Evolutionary conservation across 768 basidiomycete genomes (phyloP), one percentile per base, ranked within the genome.

Genomic region (Pleurotus sapidus): DNA sequence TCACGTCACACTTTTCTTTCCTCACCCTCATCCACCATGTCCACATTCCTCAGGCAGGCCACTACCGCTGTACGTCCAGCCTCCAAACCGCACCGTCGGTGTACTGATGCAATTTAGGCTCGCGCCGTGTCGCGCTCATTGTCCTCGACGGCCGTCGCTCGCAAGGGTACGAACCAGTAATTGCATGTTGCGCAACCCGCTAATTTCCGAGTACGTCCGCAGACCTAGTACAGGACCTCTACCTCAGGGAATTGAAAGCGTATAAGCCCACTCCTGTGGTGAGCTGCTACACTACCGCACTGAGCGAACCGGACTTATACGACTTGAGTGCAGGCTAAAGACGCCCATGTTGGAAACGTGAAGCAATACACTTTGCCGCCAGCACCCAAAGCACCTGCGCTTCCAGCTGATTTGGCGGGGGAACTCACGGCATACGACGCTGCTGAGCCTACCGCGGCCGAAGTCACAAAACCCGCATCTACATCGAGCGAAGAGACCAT

Each of bases 211-310:
- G 68, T 75, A 65, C 63, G 65, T 71, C 75, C 70, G 74, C 69
- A 97, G 95, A 97, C 79, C 79, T 95, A 68, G 81, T 98, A 54
- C 91, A 95, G 82, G 94, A 97, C 61, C 71, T 97, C 56, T 98
- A 98, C 75, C 65, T 98, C 64, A 86, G 81, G 67, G 90, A 96
- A 77, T 81, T 98, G 66, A 95, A 91, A 75, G 72, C 83, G 4
- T 98, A 95, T 84, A 96, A 93, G 79, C 80, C 91, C 40, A 76
- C 85, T 37, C 75, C 84, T 4, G 71, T 69, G 46, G 94, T 95
- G 65, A 71, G 91, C 81, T n/a, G 23, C 34, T 46, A 59, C 40
- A 14, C 50, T 24, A 9, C 25, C 4, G n/a, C 4, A 3, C 38
- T 46, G n/a, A 46, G 25, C 30, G 18, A 17, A n/a, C 45, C 47